phyloP scores from a whole-genome alignment of 306 rosid species.

The Luffa acutangula region DNA sequence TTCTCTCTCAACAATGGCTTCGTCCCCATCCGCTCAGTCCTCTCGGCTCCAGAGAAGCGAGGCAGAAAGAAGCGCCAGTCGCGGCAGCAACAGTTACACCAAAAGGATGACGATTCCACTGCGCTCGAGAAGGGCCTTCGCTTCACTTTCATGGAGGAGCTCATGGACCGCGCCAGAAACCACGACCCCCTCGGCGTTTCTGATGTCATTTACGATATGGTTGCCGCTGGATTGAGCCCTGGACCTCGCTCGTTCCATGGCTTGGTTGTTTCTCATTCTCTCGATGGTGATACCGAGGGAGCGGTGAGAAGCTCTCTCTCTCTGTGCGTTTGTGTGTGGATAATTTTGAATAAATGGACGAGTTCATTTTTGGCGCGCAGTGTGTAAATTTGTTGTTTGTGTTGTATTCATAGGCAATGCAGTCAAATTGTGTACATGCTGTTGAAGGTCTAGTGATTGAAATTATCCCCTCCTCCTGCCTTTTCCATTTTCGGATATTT shows the following conservation, averaged over 20 bases:
- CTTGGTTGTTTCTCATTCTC: slow-evolving; percentile 58
- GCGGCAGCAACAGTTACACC: background rate
- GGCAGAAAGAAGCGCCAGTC: slow-evolving; percentile 42
- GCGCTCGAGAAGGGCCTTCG: slow-evolving; percentile 64
- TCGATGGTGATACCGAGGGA: slow-evolving; percentile 61
- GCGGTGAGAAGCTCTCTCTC: slow-evolving; percentile 33
- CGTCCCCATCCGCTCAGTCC: slow-evolving; percentile 40
- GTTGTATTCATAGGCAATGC: background rate
- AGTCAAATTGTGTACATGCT: background rate
- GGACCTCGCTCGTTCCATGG: slow-evolving; percentile 96
- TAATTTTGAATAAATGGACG: background rate
- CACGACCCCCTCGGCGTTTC: slow-evolving; percentile 60
- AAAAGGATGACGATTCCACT: slow-evolving; percentile 35
- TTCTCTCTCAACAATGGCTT: slow-evolving; percentile 1
- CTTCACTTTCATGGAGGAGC: slow-evolving; percentile 91
- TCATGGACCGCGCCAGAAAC: slow-evolving; percentile 69
- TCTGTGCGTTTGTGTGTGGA: background rate
- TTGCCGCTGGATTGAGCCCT: slow-evolving; percentile 81
- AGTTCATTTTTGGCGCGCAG: background rate
- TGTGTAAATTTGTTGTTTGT: background rate
- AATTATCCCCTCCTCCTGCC: background rate
- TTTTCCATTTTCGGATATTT: background rate
- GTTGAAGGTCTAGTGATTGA: background rate
- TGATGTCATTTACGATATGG: slow-evolving; percentile 80
- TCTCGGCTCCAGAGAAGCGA: slow-evolving; percentile 52